Base-by-base conservation (phyloP, 2,329 filamentous ascomycete species). In the Cytospora piceicola region DNA sequence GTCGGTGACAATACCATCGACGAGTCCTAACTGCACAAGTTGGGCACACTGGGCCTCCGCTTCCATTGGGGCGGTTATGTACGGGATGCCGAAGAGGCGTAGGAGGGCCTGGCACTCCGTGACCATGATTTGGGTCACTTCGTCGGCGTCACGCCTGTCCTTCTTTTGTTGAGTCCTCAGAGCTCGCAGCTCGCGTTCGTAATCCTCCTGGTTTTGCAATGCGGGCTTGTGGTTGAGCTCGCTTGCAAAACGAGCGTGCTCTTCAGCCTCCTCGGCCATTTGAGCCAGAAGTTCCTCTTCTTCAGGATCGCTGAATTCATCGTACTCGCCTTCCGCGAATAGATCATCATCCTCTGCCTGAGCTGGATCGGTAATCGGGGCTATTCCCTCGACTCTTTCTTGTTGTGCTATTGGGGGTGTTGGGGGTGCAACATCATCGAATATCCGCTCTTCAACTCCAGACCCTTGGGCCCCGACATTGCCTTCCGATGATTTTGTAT, bases 41-140 rank as follows among this genome's bases (percentile, higher is more conserved):
- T 97, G 92, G 0, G 95, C 95, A 73, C 95, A 99, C 76, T 99
- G 95, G 0, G 95, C 95, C 82, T 99, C 95, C 0, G 95, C 95
- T 83, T 99, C 95, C 95, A 98, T 98, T 0, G 96, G 96, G 0
- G 95, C 95, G 0, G 94, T 99, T 71, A 99, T 90, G 74, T 99
- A 99, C 0, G 95, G 95, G 14, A 99, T 87, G 0, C 95, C 95
- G 76, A 99, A 99, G 11, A 97, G 85, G 6, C 88, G 86, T 24
- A 99, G 86, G 0, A 99, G 85, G 55, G 95, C 90, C 75, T 99
- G 95, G 69, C 95, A 98, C 77, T 99, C 96, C 0, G 90, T 88
- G 51, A 98, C 88, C 95, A 99, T 99, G 70, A 94, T 90, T 70
- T 96, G 92, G 0, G 94, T 96, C 4, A 99, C 94, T 77, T 99